Base-by-base conservation (phyloP, 306 rosid species). In the Ziziphus jujuba region DNA sequence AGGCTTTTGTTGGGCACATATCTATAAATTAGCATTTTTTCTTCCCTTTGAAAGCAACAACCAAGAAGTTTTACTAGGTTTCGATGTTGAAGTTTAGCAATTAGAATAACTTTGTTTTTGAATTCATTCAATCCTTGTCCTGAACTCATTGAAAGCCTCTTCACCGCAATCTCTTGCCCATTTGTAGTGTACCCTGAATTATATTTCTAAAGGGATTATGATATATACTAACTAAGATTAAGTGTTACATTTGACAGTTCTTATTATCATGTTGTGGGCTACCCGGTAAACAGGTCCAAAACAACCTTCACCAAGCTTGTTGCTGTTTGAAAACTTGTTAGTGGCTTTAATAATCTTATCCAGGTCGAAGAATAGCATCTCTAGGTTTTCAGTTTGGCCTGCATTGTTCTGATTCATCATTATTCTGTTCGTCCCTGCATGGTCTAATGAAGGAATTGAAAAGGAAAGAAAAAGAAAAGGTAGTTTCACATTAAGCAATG, bases 51-150 rank as follows among this genome's bases (percentile, higher is more conserved):
- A 70, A 87, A 78, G 81, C 90, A 87, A 22, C 82, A 87, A 2
- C 87, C 95, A 55, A 82, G 72, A 63, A 85, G 82, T 40, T 70
- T 82, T 7, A 88, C 95, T 4, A 88, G 84, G 70, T 88, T 85
- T 52, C 87, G 61, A 38, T 85, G 95, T 40, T 88, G 91, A 78
- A 88, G 95, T 40, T 88, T 84, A 9, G 87, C 81, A 19, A 85
- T 85, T 34, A 80, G 73, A 52, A 24, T 40, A 2, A 84, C 89
- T 85, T 88, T 89, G 38, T 85, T 84, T 71, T 77, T 77, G 84
- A 85, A 84, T 56, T 88, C 95, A 3, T 75, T 58, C 5, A 75
- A 55, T 43, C 89, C 91, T 80, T 88, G 91, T 60, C 83, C 85
- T 15, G 89, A 81, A 15, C 76, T 54, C 16, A 15, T 71, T 20